Base-by-base conservation (phyloP, 352 stramenopile species). In the Globisporangium abappressorium region DNA sequence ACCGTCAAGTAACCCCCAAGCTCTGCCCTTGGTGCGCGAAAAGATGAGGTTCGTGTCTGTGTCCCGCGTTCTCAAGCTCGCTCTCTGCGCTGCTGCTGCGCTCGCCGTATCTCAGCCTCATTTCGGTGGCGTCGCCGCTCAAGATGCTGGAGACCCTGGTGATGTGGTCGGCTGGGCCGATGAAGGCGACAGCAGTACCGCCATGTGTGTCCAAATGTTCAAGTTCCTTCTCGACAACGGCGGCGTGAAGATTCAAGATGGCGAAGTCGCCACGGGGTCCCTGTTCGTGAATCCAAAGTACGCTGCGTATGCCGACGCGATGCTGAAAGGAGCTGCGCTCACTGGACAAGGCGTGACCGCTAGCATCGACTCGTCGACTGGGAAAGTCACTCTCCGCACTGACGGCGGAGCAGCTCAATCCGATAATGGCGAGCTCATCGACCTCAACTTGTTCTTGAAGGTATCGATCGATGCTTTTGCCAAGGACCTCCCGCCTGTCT, bases 191-290 rank as follows among this genome's bases (percentile, higher is more conserved):
- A n/a, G 28, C 11, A 66, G 46, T 24, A 66, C 62, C 2, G 26
- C 41, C 34, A 51, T 51, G 62, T 66, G 62, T 34, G 33, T 66
- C 34, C 46, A 66, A 18, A 43, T 66, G 49, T 66, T 66, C 62
- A 66, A 51, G 62, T 56, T 66, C 14, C 22, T 61, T 33, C 38
- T 66, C 20, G 62, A 66, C 30, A 66, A 28, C 9, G 62, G 62
- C n/a, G 33, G 34, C 2, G 38, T 30, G 33, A 66, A 26, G 34
- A 38, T 66, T n/a, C 33, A 51, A 11, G 62, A 66, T 34, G 62
- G 62, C 34, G 62, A 66, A 11, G 26, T 66, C 22, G 33, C 53
- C 22, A 54, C 49, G 3, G 62, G 62, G 5, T 51, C 62, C 34
- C 34, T 66, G 28, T 11, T 47, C 7, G 33, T 60, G 49, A 66